These are phyloP conservation scores for Lecanoromycetidae sp. DNA, from an alignment of 2,329 filamentous ascomycete genomes.

Conservation along the genomic window DNA sequence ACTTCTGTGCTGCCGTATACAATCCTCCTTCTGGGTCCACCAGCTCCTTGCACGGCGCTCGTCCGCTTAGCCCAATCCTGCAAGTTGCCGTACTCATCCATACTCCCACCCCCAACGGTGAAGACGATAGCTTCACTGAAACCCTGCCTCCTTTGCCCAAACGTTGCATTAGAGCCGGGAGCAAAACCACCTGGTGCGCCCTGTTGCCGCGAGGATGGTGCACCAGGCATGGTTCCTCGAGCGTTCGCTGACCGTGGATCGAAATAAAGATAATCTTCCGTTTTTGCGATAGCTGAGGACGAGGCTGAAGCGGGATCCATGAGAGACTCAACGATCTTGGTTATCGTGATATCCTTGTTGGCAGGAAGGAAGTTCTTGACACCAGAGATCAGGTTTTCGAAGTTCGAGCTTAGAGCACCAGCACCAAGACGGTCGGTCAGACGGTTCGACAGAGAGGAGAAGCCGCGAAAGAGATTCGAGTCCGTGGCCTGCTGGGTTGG, in stretches of 20 bases:
- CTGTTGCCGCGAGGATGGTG: slow-evolving; percentile 34
- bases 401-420: slow-evolving; percentile 71
- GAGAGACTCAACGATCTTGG: slow-evolving; percentile 94
- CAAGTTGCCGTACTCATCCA: slow-evolving; percentile 97
- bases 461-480: slow-evolving; percentile 75
- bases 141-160: slow-evolving; percentile 79
- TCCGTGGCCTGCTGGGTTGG: slow-evolving; percentile 45
- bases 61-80: slow-evolving; percentile 89
- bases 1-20: slow-evolving; percentile 87
- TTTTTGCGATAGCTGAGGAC: slow-evolving; percentile 87
- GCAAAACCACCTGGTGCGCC: slow-evolving; percentile 34
- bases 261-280: slow-evolving; percentile 93
- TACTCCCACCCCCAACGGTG: slow-evolving; percentile 87
- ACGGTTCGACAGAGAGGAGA: slow-evolving; percentile 80
- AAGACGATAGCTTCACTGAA: slow-evolving; percentile 91
- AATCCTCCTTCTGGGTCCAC: slow-evolving; percentile 60
- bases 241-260: slow-evolving; percentile 90
- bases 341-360: slow-evolving; percentile 89
- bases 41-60: slow-evolving; percentile 37
- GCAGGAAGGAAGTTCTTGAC: slow-evolving; percentile 97
- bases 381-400: slow-evolving; percentile 86
- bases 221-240: slow-evolving; percentile 72
- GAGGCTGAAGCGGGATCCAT: slow-evolving; percentile 91
- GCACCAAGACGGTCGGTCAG: slow-evolving; percentile 92
- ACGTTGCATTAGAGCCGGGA: slow-evolving; percentile 65